phyloP scores from a whole-genome alignment of 1,139 yeast species.

The Blastobotrys proliferans region DNA sequence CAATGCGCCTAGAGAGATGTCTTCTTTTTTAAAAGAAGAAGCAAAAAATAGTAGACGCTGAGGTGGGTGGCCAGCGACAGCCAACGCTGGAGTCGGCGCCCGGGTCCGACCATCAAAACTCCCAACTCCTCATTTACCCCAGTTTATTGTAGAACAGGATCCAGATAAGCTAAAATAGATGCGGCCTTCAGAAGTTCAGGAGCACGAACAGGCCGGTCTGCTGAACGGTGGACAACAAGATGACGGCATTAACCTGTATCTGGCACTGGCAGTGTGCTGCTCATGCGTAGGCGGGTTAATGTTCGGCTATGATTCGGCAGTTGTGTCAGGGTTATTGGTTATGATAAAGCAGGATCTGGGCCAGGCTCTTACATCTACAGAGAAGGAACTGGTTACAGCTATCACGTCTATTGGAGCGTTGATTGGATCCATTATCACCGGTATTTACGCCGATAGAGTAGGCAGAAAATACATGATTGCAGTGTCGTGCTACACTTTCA shows the following conservation, averaged over 20 bases:
- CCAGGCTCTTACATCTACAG: conserved; percentile 26
- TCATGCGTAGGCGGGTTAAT: conserved; percentile 26
- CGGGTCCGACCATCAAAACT: too few relatives aligned
- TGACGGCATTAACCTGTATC: conserved; percentile 1
- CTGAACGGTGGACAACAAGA: background rate
- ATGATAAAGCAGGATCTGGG: conserved; percentile 35
- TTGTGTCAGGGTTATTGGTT: conserved; percentile 29
- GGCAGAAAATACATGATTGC: conserved; percentile 41
- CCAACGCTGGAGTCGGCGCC: too few relatives aligned
- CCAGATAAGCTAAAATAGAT: too few relatives aligned
- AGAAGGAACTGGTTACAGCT: conserved; percentile 42
- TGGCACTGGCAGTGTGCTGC: conserved; percentile 19
- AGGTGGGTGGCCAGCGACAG: too few relatives aligned
- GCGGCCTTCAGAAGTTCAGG: background rate
- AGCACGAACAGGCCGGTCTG: background rate
- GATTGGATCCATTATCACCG: conserved; percentile 40
- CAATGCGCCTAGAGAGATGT: too few relatives aligned
- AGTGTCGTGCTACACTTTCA: conserved; percentile 37
- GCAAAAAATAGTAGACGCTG: too few relatives aligned
- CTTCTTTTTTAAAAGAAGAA: too few relatives aligned
- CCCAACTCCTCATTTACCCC: too few relatives aligned
- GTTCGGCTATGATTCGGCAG: conserved; percentile 23
- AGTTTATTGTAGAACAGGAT: too few relatives aligned
- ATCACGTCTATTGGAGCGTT: conserved; percentile 43
- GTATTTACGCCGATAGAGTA: conserved; percentile 31